Evolutionary conservation across 441 rosid genomes (phyloP).

Genomic region (Euphorbia corollata): DNA sequence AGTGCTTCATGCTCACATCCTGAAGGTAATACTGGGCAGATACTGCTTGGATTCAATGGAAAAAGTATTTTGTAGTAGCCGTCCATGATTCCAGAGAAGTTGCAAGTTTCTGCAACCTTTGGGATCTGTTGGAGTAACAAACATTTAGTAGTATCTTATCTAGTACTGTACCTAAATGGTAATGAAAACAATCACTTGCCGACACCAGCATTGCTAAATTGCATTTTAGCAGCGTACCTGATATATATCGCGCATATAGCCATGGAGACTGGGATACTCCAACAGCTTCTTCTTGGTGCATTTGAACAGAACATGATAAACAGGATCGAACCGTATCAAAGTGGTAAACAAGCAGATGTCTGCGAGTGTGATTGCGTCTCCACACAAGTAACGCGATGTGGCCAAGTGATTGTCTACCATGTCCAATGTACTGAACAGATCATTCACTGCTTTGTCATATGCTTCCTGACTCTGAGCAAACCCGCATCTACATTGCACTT

Average conservation of each 20-base stretch:
- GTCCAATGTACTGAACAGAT: constrained; percentile 50
- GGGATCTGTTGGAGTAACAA: constrained; percentile 43
- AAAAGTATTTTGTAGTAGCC: constrained; percentile 71
- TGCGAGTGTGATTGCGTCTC: constrained; percentile 50
- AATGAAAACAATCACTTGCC: background rate
- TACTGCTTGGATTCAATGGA: constrained; percentile 71
- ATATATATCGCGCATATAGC: constrained; percentile 31
- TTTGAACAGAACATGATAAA: constrained; percentile 68
- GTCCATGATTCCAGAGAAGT: constrained; percentile 52
- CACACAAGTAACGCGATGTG: constrained; percentile 59
- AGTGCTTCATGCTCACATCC: constrained; percentile 42
- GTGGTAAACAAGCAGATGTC: constrained; percentile 83
- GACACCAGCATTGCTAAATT: background rate
- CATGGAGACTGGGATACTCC: constrained; percentile 63
- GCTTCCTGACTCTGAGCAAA: constrained; percentile 88
- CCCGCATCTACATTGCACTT: constrained; percentile 55
- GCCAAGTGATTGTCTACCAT: constrained; percentile 49
- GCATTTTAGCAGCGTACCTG: background rate
- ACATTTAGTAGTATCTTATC: background rate
- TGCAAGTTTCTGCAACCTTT: constrained; percentile 70
- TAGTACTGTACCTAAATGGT: background rate
- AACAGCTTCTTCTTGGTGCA: constrained; percentile 73
- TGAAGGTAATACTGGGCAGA: constrained; percentile 47
- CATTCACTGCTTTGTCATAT: constrained; percentile 60
- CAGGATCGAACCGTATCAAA: constrained; percentile 70